These are phyloP conservation scores for Hypsizygus marmoreus DNA, from an alignment of 768 basidiomycete genomes.

Conservation along the genomic window DNA sequence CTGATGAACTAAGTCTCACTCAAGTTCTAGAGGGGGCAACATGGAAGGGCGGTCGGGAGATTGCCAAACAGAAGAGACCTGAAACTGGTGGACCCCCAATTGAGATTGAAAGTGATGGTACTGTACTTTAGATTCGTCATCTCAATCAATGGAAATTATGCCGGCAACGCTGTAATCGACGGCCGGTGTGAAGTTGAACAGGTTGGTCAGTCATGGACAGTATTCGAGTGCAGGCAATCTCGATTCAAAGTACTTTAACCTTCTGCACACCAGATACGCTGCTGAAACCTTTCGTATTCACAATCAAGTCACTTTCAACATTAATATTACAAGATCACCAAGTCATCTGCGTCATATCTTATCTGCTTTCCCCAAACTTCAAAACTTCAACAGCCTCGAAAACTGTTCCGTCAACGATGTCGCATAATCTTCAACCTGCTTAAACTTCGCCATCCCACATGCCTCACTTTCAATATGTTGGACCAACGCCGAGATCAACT, in stretches of 20 bases:
- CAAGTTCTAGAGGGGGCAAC: conserved; percentile 94
- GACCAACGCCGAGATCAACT: conserved; percentile 40
- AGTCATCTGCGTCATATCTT: too few relatives aligned
- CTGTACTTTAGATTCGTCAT: conserved; percentile 77
- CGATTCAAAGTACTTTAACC: too few relatives aligned
- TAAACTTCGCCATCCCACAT: conserved; percentile 36
- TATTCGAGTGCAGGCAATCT: too few relatives aligned
- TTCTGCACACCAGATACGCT: too few relatives aligned
- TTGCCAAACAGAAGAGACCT: conserved; percentile 78
- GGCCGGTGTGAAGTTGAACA: too few relatives aligned
- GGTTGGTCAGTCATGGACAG: too few relatives aligned
- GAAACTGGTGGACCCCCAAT: conserved; percentile 81
- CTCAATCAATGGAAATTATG: too few relatives aligned
- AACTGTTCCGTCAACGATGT: conserved; percentile 30
- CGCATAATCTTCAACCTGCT: conserved; percentile 28
- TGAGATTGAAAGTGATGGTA: conserved; percentile 84
- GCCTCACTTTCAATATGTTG: conserved; percentile 46
- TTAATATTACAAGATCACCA: too few relatives aligned
- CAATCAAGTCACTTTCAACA: too few relatives aligned
- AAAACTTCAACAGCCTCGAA: conserved; percentile 1
- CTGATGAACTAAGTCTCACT: conserved; percentile 66
- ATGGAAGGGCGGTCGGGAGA: conserved; percentile 95
- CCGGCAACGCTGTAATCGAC: too few relatives aligned
- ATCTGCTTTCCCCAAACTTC: too few relatives aligned
- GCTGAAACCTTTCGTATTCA: too few relatives aligned